Conservation (phyloP, 129 eudicot species). For the Helianthus tuberosus region DNA sequence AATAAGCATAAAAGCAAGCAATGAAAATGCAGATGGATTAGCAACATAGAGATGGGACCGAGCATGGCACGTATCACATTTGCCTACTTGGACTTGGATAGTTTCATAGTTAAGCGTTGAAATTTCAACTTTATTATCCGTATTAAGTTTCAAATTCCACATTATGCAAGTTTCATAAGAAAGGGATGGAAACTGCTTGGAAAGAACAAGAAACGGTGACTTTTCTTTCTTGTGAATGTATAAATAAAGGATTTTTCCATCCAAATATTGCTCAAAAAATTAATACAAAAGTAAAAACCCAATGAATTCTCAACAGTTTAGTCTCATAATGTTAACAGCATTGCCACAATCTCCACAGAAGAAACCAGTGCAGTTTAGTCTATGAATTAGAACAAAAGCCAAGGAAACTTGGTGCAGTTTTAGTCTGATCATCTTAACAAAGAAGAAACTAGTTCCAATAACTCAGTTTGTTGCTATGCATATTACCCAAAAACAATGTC, state of each 20-base stretch:
- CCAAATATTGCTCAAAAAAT: not conserved
- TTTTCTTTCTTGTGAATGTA: not conserved
- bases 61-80: not conserved
- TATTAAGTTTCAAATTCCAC: not conserved
- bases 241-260: too few relatives aligned
- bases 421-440: too few relatives aligned
- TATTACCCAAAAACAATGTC: too few relatives aligned
- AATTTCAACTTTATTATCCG: not conserved
- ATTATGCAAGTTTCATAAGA: not conserved
- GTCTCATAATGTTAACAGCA: not conserved
- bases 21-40: too few relatives aligned
- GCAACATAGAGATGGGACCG: too few relatives aligned
- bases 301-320: not conserved
- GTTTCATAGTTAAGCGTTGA: not conserved
- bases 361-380: not conserved
- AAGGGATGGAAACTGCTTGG: constrained; percentile 7
- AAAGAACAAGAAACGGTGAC: not conserved
- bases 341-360: not conserved
- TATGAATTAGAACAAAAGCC: too few relatives aligned
- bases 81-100: not conserved
- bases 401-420: too few relatives aligned
- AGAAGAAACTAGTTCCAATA: too few relatives aligned
- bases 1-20: too few relatives aligned
- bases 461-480: too few relatives aligned
- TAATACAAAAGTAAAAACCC: not conserved